Evolutionary conservation across 2,329 filamentous ascomycete genomes (phyloP), one percentile per base, ranked within the genome.

Genomic region (Dactylellina haptotyla): DNA sequence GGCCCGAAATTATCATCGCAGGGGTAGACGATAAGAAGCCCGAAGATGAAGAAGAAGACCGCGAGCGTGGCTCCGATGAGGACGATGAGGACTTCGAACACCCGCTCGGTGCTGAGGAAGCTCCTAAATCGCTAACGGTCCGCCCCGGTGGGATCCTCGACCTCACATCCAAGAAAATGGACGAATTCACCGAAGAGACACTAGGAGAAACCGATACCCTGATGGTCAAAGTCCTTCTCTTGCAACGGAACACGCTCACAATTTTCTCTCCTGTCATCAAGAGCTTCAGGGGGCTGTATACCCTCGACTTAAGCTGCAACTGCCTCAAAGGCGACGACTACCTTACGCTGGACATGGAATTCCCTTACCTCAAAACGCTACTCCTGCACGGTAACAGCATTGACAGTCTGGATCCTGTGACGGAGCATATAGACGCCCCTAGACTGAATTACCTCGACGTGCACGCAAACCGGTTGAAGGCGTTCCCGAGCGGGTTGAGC

Each of bases 191-290:
- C 12, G 80, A 82, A 46, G 78, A 80, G 26, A 82, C 85, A 65
- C 79, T 84, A 28, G 70, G 46, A 2, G 80, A 82, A 28, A 80
- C 78, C 20, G 81, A 84, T 66, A 83, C 84, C 30, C 81, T 87
- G 56, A 83, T 83, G 59, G 84, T 85, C 43, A 80, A 57, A 39
- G 84, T 87, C 46, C 80, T 95, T 0, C 87, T 89, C 73, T 83
- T 97, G 39, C 89, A 93, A 62, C 88, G 91, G 79, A 98, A 97
- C 79, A 84, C 87, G 0, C 87, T 97, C 63, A 85, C 86, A 0
- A 81, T 82, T 3, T 86, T 97, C 1, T 93, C 94, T 0, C 83
- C 85, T 1, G 80, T 82, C 25, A 83, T 97, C 10, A 87, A 85
- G 16, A 88, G 90, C 77, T 89, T 96, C 74, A 87, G 89, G 1